phyloP scores from a whole-genome alignment of 2,329 filamentous ascomycete genomes.

The Rachicladosporium sp. region DNA sequence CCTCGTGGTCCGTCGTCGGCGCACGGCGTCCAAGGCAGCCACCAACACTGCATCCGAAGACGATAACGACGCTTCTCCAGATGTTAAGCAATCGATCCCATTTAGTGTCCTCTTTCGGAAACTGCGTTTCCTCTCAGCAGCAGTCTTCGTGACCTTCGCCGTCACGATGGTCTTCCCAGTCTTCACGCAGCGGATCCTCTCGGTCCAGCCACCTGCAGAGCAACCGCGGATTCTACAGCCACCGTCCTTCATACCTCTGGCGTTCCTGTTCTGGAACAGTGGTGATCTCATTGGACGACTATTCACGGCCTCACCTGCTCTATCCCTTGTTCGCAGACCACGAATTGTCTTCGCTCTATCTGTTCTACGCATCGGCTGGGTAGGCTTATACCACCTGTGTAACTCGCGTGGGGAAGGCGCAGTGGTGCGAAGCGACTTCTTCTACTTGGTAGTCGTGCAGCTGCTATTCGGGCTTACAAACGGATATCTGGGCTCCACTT shows the following conservation, averaged over 20 bases:
- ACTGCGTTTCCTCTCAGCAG: slow-evolving; percentile 63
- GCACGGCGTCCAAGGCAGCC: slow-evolving; percentile 3
- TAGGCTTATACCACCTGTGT: slow-evolving; percentile 81
- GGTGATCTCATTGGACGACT: slow-evolving; percentile 74
- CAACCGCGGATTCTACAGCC: slow-evolving; percentile 53
- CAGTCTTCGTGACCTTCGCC: slow-evolving; percentile 68
- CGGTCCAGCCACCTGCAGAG: slow-evolving; percentile 27
- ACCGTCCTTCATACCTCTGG: slow-evolving; percentile 74
- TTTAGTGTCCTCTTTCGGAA: slow-evolving; percentile 61
- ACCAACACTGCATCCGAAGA: slow-evolving; percentile 3
- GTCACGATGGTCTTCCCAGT: slow-evolving; percentile 93
- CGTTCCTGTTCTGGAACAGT: slow-evolving; percentile 84
- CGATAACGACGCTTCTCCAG: slow-evolving; percentile 22
- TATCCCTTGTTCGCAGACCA: slow-evolving; percentile 50
- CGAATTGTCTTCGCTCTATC: slow-evolving; percentile 54
- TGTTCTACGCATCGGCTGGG: slow-evolving; percentile 53
- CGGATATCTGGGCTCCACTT: slow-evolving; percentile 73
- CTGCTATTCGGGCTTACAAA: slow-evolving; percentile 73
- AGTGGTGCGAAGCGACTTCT: slow-evolving; percentile 63
- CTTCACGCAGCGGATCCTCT: slow-evolving; percentile 52
- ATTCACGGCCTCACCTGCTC: slow-evolving; percentile 45
- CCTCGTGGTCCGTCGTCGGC: slow-evolving; percentile 40
- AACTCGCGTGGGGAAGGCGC: slow-evolving; percentile 72
- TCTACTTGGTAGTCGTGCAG: slow-evolving; percentile 79
- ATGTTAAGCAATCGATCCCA: slow-evolving; percentile 37